These are phyloP conservation scores for Talaromyces thailandensis DNA, from an alignment of 495 filamentous ascomycete genomes.

Conservation along the genomic window DNA sequence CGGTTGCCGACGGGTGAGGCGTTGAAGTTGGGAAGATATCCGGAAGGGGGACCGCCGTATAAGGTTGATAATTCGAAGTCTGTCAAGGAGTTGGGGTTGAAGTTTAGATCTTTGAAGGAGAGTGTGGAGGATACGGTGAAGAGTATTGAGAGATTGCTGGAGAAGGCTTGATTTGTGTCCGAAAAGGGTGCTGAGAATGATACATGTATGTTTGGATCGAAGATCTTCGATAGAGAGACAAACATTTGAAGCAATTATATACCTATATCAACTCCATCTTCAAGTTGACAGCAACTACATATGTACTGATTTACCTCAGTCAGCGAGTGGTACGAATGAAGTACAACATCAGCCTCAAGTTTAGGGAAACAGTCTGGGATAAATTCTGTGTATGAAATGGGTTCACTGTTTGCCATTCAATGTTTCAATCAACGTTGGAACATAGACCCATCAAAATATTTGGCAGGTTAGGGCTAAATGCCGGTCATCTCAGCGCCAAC, in stretches of 20 bases:
- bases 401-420: background rate
- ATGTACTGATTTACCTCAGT: no score
- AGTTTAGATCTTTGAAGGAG: constrained; percentile 34
- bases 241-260: background rate
- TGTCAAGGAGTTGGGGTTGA: constrained; percentile 38
- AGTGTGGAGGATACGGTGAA: constrained; percentile 40
- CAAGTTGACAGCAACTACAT: no score
- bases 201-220: no score
- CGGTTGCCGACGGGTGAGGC: constrained; percentile 35
- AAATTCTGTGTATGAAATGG: background rate
- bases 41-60: constrained; percentile 23
- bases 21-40: constrained; percentile 28
- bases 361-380: no score
- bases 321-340: no score
- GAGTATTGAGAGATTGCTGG: constrained; percentile 8
- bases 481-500: background rate
- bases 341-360: no score
- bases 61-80: constrained; percentile 33
- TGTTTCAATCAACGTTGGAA: background rate
- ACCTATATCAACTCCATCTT: background rate
- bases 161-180: background rate
- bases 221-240: no score
- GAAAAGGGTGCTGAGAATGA: background rate
- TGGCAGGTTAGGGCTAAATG: background rate
- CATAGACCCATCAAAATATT: background rate